These are phyloP conservation scores for Buddleja alternifolia DNA, from an alignment of 257 asterid species.

Conservation along the genomic window DNA sequence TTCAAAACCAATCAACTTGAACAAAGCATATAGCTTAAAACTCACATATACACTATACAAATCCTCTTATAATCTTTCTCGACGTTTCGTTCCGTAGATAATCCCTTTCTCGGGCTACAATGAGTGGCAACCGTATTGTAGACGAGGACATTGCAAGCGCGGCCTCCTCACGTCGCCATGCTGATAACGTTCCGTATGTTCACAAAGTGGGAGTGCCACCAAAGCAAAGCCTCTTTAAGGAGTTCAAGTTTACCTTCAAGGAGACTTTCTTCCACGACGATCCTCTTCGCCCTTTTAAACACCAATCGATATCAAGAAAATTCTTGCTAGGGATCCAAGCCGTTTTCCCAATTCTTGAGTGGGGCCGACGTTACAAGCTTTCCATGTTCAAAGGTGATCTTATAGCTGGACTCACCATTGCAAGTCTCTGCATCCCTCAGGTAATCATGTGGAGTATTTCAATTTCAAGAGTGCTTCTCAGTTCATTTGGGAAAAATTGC, in stretches of 20 bases:
- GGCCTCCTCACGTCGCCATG: conserved; percentile 40
- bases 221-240: conserved; percentile 51
- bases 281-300: conserved; percentile 64
- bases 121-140: conserved; percentile 39
- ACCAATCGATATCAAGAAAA: conserved; percentile 42
- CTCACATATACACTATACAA: too few species aligned
- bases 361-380: conserved; percentile 65
- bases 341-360: conserved; percentile 65
- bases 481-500: background rate
- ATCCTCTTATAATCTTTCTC: too few species aligned
- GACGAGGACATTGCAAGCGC: conserved; percentile 40
- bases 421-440: conserved; percentile 89
- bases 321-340: conserved; percentile 49
- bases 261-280: conserved; percentile 81
- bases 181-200: conserved; percentile 37
- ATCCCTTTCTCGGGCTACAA: background rate
- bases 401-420: conserved; percentile 81
- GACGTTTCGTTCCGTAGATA: too few species aligned
- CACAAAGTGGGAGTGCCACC: conserved; percentile 71
- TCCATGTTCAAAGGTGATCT: conserved; percentile 67
- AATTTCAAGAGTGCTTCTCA: background rate
- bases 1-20: too few species aligned
- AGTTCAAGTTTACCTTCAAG: conserved; percentile 48
- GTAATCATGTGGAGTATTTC: conserved; percentile 29
- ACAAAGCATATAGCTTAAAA: too few species aligned